Base-by-base conservation (phyloP, 768 basidiomycete genomes). In the Termitomyces sp. region DNA sequence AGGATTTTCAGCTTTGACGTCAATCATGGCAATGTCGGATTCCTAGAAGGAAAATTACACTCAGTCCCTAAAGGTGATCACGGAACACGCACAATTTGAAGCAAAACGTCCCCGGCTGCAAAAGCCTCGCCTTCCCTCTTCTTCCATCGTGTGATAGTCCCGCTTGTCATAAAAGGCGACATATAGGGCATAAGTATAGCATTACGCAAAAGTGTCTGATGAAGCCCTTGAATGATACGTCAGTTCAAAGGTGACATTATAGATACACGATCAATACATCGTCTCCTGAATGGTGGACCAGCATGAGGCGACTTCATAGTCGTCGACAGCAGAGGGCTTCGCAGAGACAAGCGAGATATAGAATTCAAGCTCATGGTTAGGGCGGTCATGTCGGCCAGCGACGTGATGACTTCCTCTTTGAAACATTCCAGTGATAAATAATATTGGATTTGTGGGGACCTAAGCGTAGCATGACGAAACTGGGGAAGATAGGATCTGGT, bases 91-190 rank as follows among this genome's bases (percentile, higher is more conserved):
- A 91, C 90, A 62, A 92, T 87, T 72, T 92, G 85, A 36, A 92
- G 77, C 54, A 93, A 70, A 26, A 90, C 82, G 51, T 93, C 90
- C 8, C 90, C 91, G 22, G 83, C 75, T 11, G 71, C 65, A 64
- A 90, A 93, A 3, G 81, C 67, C 53, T 90, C 88, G 1, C 90
- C 90, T 67, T 89, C 89, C 58, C 76, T 79, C 72, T 86, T 85
- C 72, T 86, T 90, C 90, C 92, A 94, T 5, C 76, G 78, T 11
- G 86, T 76, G 57, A 94, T 86, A 0, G 86, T 90, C 30, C 91
- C 92, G 68, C 90, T 86, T 1, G 87, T 91, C 86, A 94, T 90
- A 24, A 90, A 87, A n/a, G 89, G 90, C 8, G 87, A 91, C 88
- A 94, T 87, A 54, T 90, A 88, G 33, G 92, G 92, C 90, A 94